Evolutionary conservation across 2,329 filamentous ascomycete species (phyloP).

Genomic region (Phialophora chinensis): DNA sequence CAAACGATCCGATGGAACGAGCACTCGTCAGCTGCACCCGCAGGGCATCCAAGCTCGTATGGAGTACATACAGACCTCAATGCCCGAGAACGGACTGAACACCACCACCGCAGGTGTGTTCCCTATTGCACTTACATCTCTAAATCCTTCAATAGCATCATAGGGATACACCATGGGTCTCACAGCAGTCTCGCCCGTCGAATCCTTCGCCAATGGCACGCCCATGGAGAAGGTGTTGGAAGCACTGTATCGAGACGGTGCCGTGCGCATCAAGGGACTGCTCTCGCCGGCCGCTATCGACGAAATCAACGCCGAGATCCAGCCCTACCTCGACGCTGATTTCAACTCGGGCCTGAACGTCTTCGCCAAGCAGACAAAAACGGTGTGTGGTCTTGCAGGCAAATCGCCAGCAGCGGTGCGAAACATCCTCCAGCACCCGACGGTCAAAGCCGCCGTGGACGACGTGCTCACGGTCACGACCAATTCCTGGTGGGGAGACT

Average conservation of each 20-base stretch:
- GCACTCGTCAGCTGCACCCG: no score
- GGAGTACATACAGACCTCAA: no score
- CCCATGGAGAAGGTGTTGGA: conserved; percentile 9
- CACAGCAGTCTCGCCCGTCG: conserved; percentile 3
- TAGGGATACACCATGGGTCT: neutral
- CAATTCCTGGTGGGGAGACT: conserved; percentile 12
- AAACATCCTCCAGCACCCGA: conserved; percentile 10
- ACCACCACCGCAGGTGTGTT: no score
- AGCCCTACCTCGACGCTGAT: conserved; percentile 17
- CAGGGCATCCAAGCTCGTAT: no score
- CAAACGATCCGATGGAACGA: no score
- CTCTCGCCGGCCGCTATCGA: neutral
- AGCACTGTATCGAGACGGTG: conserved; percentile 16
- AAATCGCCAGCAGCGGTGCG: conserved; percentile 14
- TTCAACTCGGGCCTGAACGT: conserved; percentile 15
- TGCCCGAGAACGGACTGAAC: no score
- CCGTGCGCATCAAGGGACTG: conserved; percentile 3
- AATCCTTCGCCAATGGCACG: conserved; percentile 13
- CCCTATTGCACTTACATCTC: neutral
- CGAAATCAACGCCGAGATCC: conserved; percentile 17
- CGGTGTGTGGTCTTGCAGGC: conserved; percentile 16
- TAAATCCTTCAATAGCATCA: neutral
- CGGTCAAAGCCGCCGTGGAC: conserved; percentile 2
- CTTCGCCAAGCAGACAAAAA: conserved; percentile 17
- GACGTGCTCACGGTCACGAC: conserved; percentile 10